These are phyloP conservation scores for Teunomyces atbi DNA, from an alignment of 805 yeast species.

Conservation along the genomic window DNA sequence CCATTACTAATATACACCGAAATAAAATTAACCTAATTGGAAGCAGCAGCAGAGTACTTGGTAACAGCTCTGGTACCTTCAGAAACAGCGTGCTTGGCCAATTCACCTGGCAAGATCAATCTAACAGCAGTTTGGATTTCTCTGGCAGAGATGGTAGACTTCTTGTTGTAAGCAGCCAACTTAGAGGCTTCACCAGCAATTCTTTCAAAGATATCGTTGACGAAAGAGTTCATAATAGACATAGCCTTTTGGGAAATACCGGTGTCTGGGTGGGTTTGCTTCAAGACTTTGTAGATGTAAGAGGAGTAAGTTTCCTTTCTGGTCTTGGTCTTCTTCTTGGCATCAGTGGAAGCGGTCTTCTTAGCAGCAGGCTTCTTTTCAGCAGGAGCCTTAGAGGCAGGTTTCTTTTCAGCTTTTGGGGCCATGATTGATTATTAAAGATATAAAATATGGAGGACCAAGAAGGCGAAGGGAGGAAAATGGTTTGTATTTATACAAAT, in stretches of 20 bases:
- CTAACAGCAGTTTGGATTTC: slow-evolving; percentile 99
- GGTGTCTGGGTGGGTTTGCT: slow-evolving; percentile 99
- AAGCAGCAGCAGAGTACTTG: slow-evolving; percentile 84
- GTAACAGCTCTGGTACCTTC: slow-evolving; percentile 99
- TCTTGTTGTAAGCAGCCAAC: slow-evolving; percentile 98
- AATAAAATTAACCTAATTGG: slow-evolving; percentile 24
- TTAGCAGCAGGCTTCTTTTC: slow-evolving; percentile 91
- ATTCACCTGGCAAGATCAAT: slow-evolving; percentile 97
- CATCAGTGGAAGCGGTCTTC: slow-evolving; percentile 71
- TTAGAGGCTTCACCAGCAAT: slow-evolving; percentile 97
- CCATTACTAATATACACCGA: slow-evolving; percentile 16
- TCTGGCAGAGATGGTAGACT: slow-evolving; percentile 96
- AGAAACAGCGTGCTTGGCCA: slow-evolving; percentile 97
- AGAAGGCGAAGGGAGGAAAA: slow-evolving; percentile 1
- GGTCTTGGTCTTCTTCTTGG: slow-evolving; percentile 90
- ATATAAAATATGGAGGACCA: slow-evolving; percentile 1
- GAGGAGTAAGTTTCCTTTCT: slow-evolving; percentile 99
- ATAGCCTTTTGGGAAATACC: slow-evolving; percentile 99
- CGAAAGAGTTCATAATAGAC: slow-evolving; percentile 98
- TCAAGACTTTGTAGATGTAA: slow-evolving; percentile 96
- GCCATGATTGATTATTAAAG: slow-evolving; percentile 14
- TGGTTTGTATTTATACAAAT: slow-evolving; percentile 3
- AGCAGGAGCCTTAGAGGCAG: slow-evolving; percentile 97
- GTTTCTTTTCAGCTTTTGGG: slow-evolving; percentile 61
- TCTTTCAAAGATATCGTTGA: slow-evolving; percentile 97